A percentile compares a stretch with the other conserved stretches of the same genome.
These are phyloP conservation scores for Mycena metata DNA, from an alignment of 768 basidiomycete genomes.

Conservation along the genomic window DNA sequence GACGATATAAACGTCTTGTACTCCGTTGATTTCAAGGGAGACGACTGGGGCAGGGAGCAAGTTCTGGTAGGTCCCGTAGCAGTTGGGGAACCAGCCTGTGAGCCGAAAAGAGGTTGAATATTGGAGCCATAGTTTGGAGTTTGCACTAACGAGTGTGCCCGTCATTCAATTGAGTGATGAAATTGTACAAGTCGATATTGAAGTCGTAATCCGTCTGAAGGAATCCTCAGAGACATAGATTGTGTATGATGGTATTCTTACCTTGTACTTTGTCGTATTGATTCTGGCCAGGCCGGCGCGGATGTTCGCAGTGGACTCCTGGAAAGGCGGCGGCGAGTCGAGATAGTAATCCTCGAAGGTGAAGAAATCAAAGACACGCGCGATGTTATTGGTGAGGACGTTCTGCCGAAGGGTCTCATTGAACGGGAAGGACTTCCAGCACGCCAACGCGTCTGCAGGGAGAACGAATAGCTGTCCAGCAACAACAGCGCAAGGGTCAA, in stretches of 20 bases:
- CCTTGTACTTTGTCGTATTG: conserved; percentile 61
- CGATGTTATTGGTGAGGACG: conserved; percentile 58
- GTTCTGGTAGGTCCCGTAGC: conserved; percentile 68
- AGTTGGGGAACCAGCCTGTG: conserved; percentile 68
- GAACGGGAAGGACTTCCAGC: conserved; percentile 69
- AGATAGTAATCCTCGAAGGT: conserved; percentile 68
- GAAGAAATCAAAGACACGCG: conserved; percentile 65
- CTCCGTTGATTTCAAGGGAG: conserved; percentile 62
- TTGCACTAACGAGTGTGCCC: conserved; percentile 67
- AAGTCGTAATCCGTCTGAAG: conserved; percentile 76
- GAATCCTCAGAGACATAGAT: conserved; percentile 9
- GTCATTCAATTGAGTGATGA: conserved; percentile 70
- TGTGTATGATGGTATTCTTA: conserved; percentile 40
- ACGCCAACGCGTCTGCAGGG: conserved; percentile 69
- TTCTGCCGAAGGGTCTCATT: conserved; percentile 70
- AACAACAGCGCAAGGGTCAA: conserved; percentile 23
- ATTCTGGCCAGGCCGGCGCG: conserved; percentile 62
- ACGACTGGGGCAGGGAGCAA: conserved; percentile 70
- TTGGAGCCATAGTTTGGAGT: neutral
- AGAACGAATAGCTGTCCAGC: conserved; percentile 53
- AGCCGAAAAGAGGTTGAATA: conserved; percentile 34
- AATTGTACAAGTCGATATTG: conserved; percentile 68
- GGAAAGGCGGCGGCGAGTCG: conserved; percentile 65
- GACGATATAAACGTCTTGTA: conserved; percentile 63
- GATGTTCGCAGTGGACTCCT: conserved; percentile 69